These are phyloP conservation scores for Eimeria sp. DNA, from an alignment of 169 alveolate species.

Conservation along the genomic window DNA sequence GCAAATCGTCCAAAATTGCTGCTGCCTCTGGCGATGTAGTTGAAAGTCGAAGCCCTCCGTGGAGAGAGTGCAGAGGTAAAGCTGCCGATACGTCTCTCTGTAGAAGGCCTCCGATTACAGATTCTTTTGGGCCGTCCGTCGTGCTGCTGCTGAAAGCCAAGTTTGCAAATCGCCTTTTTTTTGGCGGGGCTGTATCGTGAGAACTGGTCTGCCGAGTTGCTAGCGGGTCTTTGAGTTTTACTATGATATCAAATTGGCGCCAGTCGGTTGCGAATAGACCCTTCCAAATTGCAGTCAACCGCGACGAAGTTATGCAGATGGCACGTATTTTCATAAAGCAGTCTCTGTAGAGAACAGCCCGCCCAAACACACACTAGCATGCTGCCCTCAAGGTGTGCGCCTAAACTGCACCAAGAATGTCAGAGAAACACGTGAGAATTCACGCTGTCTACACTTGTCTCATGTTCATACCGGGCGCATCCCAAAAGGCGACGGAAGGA, in stretches of 20 bases:
- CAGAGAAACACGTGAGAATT: neutral
- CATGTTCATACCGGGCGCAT: constrained; percentile 75
- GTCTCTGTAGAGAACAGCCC: constrained; percentile 38
- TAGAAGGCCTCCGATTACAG: constrained; percentile 34
- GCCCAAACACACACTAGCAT: neutral
- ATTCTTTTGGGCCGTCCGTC: neutral
- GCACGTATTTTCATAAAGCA: constrained; percentile 28
- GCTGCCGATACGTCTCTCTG: constrained; percentile 5
- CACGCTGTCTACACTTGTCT: neutral
- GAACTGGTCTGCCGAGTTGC: neutral
- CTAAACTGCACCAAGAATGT: neutral
- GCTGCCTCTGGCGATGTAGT: constrained; percentile 51
- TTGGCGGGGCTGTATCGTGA: constrained; percentile 4
- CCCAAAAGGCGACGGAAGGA: constrained; percentile 71
- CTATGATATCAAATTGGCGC: constrained; percentile 58
- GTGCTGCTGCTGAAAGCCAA: constrained; percentile 26
- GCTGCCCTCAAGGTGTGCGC: neutral
- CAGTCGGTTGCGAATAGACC: constrained; percentile 54
- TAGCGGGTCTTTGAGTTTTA: constrained; percentile 51
- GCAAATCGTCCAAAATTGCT: constrained; percentile 61
- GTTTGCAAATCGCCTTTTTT: constrained; percentile 63
- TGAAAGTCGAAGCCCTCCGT: constrained; percentile 25
- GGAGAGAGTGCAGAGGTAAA: neutral
- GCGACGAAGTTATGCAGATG: constrained; percentile 46
- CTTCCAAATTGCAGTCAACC: constrained; percentile 30